Evolutionary conservation across 192 early-diverging fungal species (phyloP), one percentile per base, ranked within the genome.

Genomic region (Rhizophagus sp.): DNA sequence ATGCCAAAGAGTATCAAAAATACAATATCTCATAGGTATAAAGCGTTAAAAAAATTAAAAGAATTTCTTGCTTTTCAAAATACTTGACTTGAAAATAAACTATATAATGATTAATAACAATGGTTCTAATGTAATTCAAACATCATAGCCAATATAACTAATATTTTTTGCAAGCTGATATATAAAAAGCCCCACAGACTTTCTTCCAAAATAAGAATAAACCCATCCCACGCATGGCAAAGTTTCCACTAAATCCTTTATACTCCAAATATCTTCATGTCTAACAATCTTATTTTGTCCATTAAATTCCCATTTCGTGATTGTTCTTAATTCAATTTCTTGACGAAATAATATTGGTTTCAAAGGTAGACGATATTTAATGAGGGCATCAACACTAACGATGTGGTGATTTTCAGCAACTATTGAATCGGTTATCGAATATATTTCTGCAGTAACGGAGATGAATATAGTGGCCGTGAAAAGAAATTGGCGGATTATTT

Each of bases 1-100:
- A 94, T 99, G 93, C 86, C 90, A 12, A 92, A 95, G 80, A 84
- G 82, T 22, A 63, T 89, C 69, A 99, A 99, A 80, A 98, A 99
- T 85, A 84, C 87, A 19, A 97, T 98, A 80, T 97, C 96, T 52
- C 98, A 99, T 79, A 85, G 98, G 36, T 95, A 82, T 81, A 81
- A 88, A 78, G 92, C 95, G 15, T 84, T 97, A 39, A 84, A 87
- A 52, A 94, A 94, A 82, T 85, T 97, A 57, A 85, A 91, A 64
- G 61, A 62, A 5, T 76, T 62, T 63, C 74, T 76, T 39, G 57
- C 12, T 15, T 52, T 30, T 15, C 24, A 66, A 33, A 66, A 25
- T 25, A 17, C 5, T 66, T 66, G 17, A 66, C 25, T 64, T 3
- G 2, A 11, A 25, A n/a, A 64, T 25, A 64, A 64, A 64, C 27